These are phyloP conservation scores for Scleromitrula shiraiana DNA, from an alignment of 2,329 filamentous ascomycete genomes.

Conservation along the genomic window DNA sequence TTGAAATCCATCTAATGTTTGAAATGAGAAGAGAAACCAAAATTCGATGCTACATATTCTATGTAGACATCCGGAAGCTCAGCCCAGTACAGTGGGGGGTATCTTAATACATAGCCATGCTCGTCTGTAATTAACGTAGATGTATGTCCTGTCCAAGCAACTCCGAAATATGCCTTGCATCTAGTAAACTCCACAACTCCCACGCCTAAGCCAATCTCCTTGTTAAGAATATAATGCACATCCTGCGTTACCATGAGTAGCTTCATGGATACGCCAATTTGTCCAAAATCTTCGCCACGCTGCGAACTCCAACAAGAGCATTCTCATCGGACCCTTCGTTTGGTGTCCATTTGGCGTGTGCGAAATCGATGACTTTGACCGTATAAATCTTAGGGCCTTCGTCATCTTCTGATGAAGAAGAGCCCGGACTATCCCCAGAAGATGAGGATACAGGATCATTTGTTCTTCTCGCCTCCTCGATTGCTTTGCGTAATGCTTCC, in stretches of 20 bases:
- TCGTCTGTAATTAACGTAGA: constrained; percentile 2
- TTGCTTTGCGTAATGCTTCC: constrained; percentile 36
- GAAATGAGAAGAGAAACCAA: constrained; percentile 1
- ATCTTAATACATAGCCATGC: constrained; percentile 8
- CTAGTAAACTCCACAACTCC: constrained; percentile 7
- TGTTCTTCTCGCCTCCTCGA: constrained; percentile 28
- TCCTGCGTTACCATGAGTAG: neutral
- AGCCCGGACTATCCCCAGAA: constrained; percentile 14
- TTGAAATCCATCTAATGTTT: neutral
- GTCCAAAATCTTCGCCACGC: constrained; percentile 61
- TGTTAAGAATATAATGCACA: neutral
- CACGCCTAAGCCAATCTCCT: neutral
- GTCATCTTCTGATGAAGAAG: constrained; percentile 29
- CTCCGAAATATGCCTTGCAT: constrained; percentile 3
- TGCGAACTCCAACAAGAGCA: constrained; percentile 64
- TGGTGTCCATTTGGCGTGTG: constrained; percentile 75
- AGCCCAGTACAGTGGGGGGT: constrained; percentile 8
- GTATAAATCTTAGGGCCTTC: constrained; percentile 62
- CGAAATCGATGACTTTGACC: constrained; percentile 93
- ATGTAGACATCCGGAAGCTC: constrained; percentile 6
- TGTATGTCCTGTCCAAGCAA: constrained; percentile 9
- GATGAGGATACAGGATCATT: constrained; percentile 27
- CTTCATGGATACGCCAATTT: constrained; percentile 31
- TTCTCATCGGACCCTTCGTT: constrained; percentile 85
- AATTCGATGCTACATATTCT: constrained; percentile 2